Percentiles rank a stretch among this genome's conserved stretches.
Evolutionary conservation across 2,329 filamentous ascomycete species (phyloP).

Genomic region (Apiospora aurea): DNA sequence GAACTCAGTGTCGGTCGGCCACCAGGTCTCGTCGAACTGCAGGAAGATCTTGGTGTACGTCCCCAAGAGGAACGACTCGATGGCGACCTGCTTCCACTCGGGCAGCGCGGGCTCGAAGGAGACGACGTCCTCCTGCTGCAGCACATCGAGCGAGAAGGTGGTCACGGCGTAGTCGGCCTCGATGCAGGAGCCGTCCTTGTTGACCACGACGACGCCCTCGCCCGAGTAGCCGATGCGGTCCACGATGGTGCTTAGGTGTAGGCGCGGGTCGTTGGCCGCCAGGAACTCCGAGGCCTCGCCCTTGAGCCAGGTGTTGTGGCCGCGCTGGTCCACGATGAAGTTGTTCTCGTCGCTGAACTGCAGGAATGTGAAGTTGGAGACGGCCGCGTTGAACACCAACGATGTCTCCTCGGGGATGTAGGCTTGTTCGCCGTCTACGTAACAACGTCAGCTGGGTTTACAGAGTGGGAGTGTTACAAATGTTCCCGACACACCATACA

Average conservation of each 20-base stretch:
- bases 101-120: conserved; percentile 66
- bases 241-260: conserved; percentile 65
- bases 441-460: conserved; percentile 29
- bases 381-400: conserved; percentile 62
- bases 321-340: conserved; percentile 66
- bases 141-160: conserved; percentile 73
- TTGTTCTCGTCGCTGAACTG: conserved; percentile 69
- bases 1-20: conserved; percentile 57
- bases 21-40: conserved; percentile 73
- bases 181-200: conserved; percentile 48
- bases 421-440: conserved; percentile 33
- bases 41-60: conserved; percentile 79
- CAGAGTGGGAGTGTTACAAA: not conserved
- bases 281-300: conserved; percentile 67
- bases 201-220: conserved; percentile 59
- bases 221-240: conserved; percentile 60
- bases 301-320: conserved; percentile 65
- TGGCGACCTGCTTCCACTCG: conserved; percentile 68
- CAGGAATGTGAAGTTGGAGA: conserved; percentile 67
- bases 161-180: conserved; percentile 57
- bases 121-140: conserved; percentile 65
- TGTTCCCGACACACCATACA: conserved; percentile 57
- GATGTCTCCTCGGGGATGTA: conserved; percentile 63
- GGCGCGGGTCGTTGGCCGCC: conserved; percentile 57
- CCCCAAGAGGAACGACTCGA: conserved; percentile 71